Percentiles rank a stretch among this genome's conserved stretches.
Conservation (phyloP, 371 early-diverging fungal species). For the Mucor velutinosus region DNA sequence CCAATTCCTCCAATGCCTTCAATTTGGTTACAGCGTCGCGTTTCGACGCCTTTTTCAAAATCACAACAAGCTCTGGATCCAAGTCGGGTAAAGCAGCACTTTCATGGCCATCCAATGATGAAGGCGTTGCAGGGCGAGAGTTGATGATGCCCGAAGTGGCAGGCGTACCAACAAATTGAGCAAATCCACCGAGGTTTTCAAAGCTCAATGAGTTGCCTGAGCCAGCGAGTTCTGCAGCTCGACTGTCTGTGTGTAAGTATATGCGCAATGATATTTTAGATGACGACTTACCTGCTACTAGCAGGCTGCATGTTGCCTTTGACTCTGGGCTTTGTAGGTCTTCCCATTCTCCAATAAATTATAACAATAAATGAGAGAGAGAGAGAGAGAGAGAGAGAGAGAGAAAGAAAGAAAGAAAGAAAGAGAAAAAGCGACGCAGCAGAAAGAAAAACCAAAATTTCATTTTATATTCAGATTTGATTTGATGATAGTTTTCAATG, state of each 20-base stretch:
- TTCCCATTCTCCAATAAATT: slow-evolving; percentile 35
- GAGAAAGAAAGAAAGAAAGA: slow-evolving; percentile 5
- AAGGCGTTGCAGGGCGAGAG: slow-evolving; percentile 31
- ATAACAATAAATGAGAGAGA: neutral
- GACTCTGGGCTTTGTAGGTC: slow-evolving; percentile 56
- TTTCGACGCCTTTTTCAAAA: slow-evolving; percentile 65
- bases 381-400: neutral
- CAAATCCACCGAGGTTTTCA: slow-evolving; percentile 64
- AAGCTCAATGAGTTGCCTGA: slow-evolving; percentile 48
- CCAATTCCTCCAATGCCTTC: slow-evolving; percentile 70
- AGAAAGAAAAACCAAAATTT: slow-evolving; percentile 9
- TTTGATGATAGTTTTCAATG: neutral
- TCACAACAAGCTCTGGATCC: slow-evolving; percentile 60
- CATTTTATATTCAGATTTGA: neutral
- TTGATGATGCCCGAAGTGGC: slow-evolving; percentile 11
- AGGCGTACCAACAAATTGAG: slow-evolving; percentile 55
- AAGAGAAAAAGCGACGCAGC: slow-evolving; percentile 4
- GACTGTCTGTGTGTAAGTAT: slow-evolving; percentile 42
- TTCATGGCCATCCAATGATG: slow-evolving; percentile 22
- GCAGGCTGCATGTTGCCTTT: slow-evolving; percentile 75
- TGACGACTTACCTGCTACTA: slow-evolving; percentile 64
- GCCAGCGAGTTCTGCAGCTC: slow-evolving; percentile 71
- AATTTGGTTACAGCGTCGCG: slow-evolving; percentile 70
- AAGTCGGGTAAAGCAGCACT: slow-evolving; percentile 27
- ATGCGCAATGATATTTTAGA: neutral